phyloP scores from a whole-genome alignment of 2,329 filamentous ascomycete genomes.

The Fragosphaeria purpurea region DNA sequence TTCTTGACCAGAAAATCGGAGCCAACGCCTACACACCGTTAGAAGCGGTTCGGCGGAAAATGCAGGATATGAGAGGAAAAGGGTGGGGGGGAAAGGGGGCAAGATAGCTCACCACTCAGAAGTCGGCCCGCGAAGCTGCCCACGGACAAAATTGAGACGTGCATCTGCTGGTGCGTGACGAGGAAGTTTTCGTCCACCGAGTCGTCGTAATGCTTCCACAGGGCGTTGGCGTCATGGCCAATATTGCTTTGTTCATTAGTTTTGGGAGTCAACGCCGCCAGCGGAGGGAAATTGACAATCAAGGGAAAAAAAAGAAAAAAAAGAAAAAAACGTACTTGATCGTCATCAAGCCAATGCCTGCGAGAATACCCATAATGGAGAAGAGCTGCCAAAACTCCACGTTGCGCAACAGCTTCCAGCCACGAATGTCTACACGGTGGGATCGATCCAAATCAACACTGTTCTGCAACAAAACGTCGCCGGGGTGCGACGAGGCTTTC shows the following conservation, averaged over 20 bases:
- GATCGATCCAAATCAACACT: constrained; percentile 63
- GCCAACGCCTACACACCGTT: constrained; percentile 54
- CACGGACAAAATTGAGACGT: constrained; percentile 88
- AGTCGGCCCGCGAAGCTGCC: constrained; percentile 78
- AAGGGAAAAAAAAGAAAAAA: neutral
- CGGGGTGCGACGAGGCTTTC: constrained; percentile 41
- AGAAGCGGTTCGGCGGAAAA: neutral
- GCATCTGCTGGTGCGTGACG: constrained; percentile 71
- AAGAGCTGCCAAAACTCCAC: constrained; percentile 89
- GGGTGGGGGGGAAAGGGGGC: neutral
- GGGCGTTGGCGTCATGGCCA: constrained; percentile 75
- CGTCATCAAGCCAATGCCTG: constrained; percentile 92
- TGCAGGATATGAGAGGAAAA: too few relatives aligned
- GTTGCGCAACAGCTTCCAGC: constrained; percentile 59
- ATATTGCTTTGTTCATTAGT: constrained; percentile 59
- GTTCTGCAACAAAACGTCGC: constrained; percentile 43
- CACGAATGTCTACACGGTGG: constrained; percentile 84
- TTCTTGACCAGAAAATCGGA: constrained; percentile 83
- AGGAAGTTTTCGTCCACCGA: constrained; percentile 65
- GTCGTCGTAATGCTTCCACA: constrained; percentile 80
- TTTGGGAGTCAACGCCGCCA: constrained; percentile 1
- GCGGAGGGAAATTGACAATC: constrained; percentile 1
- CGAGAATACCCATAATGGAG: constrained; percentile 76
- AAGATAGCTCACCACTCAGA: constrained; percentile 51
- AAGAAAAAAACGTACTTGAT: constrained; percentile 65